These are phyloP conservation scores for Parachaetomium inaequale DNA, from an alignment of 495 filamentous ascomycete genomes.

Conservation along the genomic window DNA sequence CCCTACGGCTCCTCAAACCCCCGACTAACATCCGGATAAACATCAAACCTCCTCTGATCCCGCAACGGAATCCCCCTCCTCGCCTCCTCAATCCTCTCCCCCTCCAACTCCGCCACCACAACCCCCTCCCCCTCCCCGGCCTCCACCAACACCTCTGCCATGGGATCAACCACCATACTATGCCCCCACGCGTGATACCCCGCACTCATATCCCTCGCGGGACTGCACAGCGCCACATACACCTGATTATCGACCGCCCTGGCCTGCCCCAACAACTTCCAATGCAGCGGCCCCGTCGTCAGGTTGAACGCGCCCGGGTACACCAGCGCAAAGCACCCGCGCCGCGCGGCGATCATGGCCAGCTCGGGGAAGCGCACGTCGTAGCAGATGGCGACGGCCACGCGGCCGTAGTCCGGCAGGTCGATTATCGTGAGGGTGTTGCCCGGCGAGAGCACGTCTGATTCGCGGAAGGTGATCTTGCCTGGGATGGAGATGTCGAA, in stretches of 20 bases:
- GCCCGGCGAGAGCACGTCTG: constrained; percentile 80
- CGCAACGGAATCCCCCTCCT: constrained; percentile 82
- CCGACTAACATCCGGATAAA: constrained; percentile 85
- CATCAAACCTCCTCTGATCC: constrained; percentile 85
- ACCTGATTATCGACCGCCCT: constrained; percentile 92
- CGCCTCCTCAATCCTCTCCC: constrained; percentile 67
- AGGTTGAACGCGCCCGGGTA: constrained; percentile 96
- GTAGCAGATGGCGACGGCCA: constrained; percentile 92
- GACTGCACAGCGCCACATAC: constrained; percentile 89
- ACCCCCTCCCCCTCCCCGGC: constrained; percentile 72
- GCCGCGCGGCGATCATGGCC: constrained; percentile 80
- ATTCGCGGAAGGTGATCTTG: constrained; percentile 87
- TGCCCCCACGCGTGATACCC: constrained; percentile 91
- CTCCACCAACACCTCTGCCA: constrained; percentile 71
- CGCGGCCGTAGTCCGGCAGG: constrained; percentile 76
- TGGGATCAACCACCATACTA: constrained; percentile 83
- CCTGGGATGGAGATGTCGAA: constrained; percentile 99
- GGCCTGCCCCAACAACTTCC: constrained; percentile 76
- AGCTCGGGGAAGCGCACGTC: constrained; percentile 95
- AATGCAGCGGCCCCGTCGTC: constrained; percentile 89
- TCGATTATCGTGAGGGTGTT: constrained; percentile 77
- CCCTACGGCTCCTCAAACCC: constrained; percentile 32
- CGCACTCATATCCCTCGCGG: constrained; percentile 73
- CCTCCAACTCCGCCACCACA: constrained; percentile 69
- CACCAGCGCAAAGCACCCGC: constrained; percentile 68